Evolutionary conservation across 345 rosid species (phyloP).

Genomic region (Passiflora organensis): DNA sequence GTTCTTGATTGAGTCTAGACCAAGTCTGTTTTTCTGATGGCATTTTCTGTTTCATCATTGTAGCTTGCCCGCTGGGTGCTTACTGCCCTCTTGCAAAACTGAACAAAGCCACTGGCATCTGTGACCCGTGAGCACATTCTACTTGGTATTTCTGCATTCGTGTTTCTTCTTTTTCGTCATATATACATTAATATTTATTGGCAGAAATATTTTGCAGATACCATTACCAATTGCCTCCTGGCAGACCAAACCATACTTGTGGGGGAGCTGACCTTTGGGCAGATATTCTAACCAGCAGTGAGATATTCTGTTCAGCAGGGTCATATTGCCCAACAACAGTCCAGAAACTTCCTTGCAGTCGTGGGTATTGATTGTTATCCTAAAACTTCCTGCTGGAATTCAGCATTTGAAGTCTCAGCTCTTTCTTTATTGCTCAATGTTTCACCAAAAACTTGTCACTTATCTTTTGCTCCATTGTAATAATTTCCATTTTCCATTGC

Average conservation of each 20-base stretch:
- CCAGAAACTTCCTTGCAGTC: constrained; percentile 69
- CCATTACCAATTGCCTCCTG: constrained; percentile 79
- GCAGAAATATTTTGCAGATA: constrained; percentile 68
- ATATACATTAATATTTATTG: constrained; percentile 30
- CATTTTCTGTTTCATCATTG: constrained; percentile 20
- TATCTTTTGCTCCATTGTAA: constrained; percentile 4
- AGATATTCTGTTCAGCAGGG: constrained; percentile 88
- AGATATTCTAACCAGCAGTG: constrained; percentile 64
- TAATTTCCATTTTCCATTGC: constrained; percentile 21
- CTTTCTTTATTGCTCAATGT: constrained; percentile 3
- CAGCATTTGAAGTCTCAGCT: constrained; percentile 15
- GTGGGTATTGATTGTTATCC: constrained; percentile 63
- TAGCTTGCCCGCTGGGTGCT: constrained; percentile 96
- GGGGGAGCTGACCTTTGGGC: constrained; percentile 98
- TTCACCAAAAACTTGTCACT: neutral
- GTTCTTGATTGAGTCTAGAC: neutral
- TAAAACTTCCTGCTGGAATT: constrained; percentile 21
- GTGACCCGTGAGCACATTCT: constrained; percentile 93
- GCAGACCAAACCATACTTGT: constrained; percentile 67
- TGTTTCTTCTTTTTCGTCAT: constrained; percentile 7
- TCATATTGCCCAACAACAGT: constrained; percentile 81
- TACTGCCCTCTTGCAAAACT: constrained; percentile 72
- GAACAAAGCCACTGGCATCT: constrained; percentile 68
- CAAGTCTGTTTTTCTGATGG: neutral
- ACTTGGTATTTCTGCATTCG: constrained; percentile 17